Base-by-base conservation (phyloP, 2,329 filamentous ascomycete species). In the Trematosphaeria pertusa region DNA sequence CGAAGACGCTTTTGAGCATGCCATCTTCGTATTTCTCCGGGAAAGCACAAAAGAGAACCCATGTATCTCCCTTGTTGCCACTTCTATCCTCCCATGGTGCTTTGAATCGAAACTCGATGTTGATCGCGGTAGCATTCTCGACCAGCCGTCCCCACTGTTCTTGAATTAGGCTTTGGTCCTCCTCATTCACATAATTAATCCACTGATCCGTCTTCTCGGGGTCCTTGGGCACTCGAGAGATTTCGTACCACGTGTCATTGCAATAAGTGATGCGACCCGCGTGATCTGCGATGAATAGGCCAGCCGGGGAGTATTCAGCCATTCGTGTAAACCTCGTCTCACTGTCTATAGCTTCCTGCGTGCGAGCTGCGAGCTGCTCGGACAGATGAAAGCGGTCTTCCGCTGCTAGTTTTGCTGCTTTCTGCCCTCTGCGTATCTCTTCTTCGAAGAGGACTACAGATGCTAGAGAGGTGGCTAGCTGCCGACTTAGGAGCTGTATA, bases 401-500 rank as follows among this genome's bases (percentile, higher is more conserved):
- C 2, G 88, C 88, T 8, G 89, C 89, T 24, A 91, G 76, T 44
- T 83, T 84, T 15, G 89, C 89, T 1, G 88, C 89, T 58, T 79
- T 81, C 68, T 91, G 86, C 1, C 88, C 87, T 50, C 88, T 81
- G 48, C 82, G 82, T 54, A 93, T 91, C 65, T 94, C 89, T 56
- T 93, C 89, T 65, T 93, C 89, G 47, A 92, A 92, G 1, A 94
- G 72, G 0, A 92, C 87, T 0, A 92, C 89, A 0, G 88, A 92
- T 1, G 89, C 89, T 67, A 93, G 80, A 0, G 88, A 91, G 0
- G 89, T 93, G 7, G 87, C 88, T 7, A 93, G 76, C 64, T 93
- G 89, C 17, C 88, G 81, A 36, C 85, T 87, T 4, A 93, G 73
- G 1, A 93, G 78, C 58, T 88, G 85, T 28, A 93, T 79, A 59